A percentile compares a stretch with the other conserved stretches of the same genome.
Conservation (phyloP, 768 basidiomycete genomes). For the Mycena rebaudengoi region DNA sequence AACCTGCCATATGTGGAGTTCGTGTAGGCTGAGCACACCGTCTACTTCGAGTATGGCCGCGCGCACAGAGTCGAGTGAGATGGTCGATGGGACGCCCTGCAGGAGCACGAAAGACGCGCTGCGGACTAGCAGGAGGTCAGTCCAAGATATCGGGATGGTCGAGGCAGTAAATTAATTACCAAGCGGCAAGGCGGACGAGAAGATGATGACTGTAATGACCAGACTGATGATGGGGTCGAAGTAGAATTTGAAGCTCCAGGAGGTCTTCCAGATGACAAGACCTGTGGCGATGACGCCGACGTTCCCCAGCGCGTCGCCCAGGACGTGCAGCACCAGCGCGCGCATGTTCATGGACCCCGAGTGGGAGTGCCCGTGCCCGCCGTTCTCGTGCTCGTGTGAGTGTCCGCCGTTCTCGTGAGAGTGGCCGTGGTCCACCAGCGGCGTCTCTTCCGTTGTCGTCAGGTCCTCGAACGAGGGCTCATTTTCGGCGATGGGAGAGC, state of each 20-base stretch:
- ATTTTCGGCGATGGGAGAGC: too few species aligned
- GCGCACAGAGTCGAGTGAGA: constrained; percentile 91
- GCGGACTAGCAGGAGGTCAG: constrained; percentile 58
- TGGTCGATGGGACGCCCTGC: constrained; percentile 90
- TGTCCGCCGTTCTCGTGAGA: constrained; percentile 31
- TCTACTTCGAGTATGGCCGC: constrained; percentile 81
- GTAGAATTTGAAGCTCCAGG: constrained; percentile 88
- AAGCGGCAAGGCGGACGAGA: constrained; percentile 92
- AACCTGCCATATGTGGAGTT: constrained; percentile 94
- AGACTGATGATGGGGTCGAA: constrained; percentile 94
- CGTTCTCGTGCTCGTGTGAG: too few species aligned
- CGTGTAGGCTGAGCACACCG: constrained; percentile 89
- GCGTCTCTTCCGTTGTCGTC: constrained; percentile 52
- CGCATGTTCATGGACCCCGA: constrained; percentile 96
- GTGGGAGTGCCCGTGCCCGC: constrained; percentile 48
- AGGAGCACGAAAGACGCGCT: constrained; percentile 95
- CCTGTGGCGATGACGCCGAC: constrained; percentile 97
- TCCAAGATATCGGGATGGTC: background rate
- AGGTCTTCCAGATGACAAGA: constrained; percentile 90
- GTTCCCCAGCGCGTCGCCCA: constrained; percentile 97
- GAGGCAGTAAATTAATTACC: constrained; percentile 54
- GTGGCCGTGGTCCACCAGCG: constrained; percentile 44
- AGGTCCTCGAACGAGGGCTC: too few species aligned
- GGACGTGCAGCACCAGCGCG: constrained; percentile 92
- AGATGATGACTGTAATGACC: constrained; percentile 95